These are phyloP conservation scores for Gomphus bonarii DNA, from an alignment of 1,284 basidiomycete species.

Conservation along the genomic window DNA sequence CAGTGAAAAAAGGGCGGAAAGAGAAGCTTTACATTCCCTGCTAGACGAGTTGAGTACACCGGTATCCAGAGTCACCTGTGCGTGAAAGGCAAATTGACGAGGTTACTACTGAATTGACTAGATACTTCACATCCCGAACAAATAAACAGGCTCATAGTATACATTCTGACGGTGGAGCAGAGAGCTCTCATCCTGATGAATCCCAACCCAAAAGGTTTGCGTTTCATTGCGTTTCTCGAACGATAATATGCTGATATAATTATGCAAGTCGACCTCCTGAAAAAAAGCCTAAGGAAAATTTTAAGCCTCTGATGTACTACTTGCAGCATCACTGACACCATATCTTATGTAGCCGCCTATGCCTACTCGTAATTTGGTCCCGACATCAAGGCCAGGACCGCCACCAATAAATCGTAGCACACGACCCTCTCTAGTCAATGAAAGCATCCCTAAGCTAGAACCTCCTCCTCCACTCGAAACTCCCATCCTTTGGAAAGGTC, in stretches of 20 bases:
- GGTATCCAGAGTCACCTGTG: not conserved
- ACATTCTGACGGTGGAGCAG: not conserved
- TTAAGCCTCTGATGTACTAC: not conserved
- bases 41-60: not conserved
- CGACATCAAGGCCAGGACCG: not conserved
- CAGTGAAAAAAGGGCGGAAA: not conserved
- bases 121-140: not conserved
- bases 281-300: not conserved
- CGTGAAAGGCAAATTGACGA: too few relatives aligned
- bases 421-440: not conserved
- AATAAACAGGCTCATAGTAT: not conserved
- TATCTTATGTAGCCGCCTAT: not conserved
- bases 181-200: not conserved
- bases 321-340: not conserved
- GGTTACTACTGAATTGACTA: not conserved
- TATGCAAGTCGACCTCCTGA: not conserved
- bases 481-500: not conserved
- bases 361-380: not conserved
- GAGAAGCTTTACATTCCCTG: not conserved
- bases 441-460: not conserved
- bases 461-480: conserved; percentile 1
- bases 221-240: not conserved
- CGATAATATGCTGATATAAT: not conserved
- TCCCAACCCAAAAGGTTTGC: not conserved
- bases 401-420: conserved; percentile 1